Evolutionary conservation across 2,329 filamentous ascomycete species (phyloP).

Genomic region (Dactylellina leptospora): DNA sequence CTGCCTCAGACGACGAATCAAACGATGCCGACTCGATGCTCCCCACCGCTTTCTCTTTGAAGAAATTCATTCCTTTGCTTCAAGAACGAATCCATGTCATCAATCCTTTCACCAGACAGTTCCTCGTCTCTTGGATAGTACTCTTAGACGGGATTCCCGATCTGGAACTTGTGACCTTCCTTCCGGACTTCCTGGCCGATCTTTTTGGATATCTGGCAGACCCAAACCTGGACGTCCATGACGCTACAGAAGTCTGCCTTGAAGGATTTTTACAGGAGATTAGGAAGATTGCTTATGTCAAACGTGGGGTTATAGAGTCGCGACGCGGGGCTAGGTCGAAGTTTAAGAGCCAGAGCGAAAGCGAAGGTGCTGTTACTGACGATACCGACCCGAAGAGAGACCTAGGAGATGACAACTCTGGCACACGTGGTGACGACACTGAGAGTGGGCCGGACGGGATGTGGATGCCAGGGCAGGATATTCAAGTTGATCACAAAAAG

Average conservation of each 20-base stretch:
- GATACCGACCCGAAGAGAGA: constrained; percentile 61
- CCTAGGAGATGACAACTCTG: constrained; percentile 68
- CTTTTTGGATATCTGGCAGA: constrained; percentile 92
- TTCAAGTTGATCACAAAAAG: constrained; percentile 89
- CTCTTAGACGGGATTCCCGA: constrained; percentile 96
- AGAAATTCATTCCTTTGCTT: constrained; percentile 88
- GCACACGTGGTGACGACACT: constrained; percentile 66
- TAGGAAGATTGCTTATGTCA: constrained; percentile 89
- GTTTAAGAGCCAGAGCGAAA: constrained; percentile 76
- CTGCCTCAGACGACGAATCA: constrained; percentile 60
- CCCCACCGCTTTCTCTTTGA: constrained; percentile 89
- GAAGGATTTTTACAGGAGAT: constrained; percentile 94
- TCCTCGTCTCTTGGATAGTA: constrained; percentile 95
- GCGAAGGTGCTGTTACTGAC: constrained; percentile 67
- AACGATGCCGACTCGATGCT: constrained; percentile 63
- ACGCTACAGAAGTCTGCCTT: constrained; percentile 84
- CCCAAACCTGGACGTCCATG: constrained; percentile 90
- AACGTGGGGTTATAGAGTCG: constrained; percentile 89
- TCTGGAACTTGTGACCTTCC: constrained; percentile 87
- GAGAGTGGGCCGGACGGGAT: constrained; percentile 80
- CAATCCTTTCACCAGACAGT: constrained; percentile 93
- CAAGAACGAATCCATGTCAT: constrained; percentile 94
- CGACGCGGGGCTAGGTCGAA: constrained; percentile 75
- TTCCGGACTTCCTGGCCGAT: constrained; percentile 90
- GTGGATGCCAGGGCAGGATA: constrained; percentile 97